Evolutionary conservation across 1,284 basidiomycete species (phyloP), one percentile per base, ranked within the genome.

Genomic region (Schizophyllum commune): DNA sequence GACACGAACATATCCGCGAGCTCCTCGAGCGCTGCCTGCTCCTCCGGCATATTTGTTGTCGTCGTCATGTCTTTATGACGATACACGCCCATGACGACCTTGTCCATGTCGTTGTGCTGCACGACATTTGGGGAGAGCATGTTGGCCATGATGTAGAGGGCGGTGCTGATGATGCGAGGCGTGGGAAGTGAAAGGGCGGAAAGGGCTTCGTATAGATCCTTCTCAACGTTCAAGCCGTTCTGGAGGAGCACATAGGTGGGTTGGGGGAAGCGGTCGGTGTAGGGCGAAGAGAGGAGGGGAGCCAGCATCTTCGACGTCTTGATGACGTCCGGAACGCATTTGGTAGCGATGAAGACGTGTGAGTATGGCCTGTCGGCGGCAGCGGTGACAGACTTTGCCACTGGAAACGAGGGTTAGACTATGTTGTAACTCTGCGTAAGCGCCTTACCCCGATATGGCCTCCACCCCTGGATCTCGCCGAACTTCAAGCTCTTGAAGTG

Each of bases 281-380:
- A 64, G 20, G 63, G 61, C 11, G 60, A 5, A 5, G 57, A 60
- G n/a, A 65, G 22, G 32, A 65, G 59, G 1, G 64, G 62, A 6
- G 39, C 57, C 13, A 65, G 58, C 20, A 65, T 58, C 4, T 56
- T 53, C 17, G 64, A 55, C 9, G 62, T 65, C 13, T 54, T 59
- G 53, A 63, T 55, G 5, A 63, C 56, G 13, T 65, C 64, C 11
- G 64, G 64, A 22, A 63, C 39, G 20, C 60, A 61, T 55, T 66
- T 66, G 1, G 65, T 65, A 5, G 62, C 47, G 39, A 66, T 47
- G 11, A 65, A 51, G 20, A 65, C 62, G 59, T 63, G 62, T 11
- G 58, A 55, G 39, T 66, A 66, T 13, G 54, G 56, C 56, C 54
- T 57, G 60, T 66, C 65, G 11, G 65, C 62, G 32, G 65, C 65